Percentiles rank a stretch among this genome's conserved stretches.
Evolutionary conservation across 371 early-diverging fungal genomes (phyloP).

Genomic region (Mucor mucedo): DNA sequence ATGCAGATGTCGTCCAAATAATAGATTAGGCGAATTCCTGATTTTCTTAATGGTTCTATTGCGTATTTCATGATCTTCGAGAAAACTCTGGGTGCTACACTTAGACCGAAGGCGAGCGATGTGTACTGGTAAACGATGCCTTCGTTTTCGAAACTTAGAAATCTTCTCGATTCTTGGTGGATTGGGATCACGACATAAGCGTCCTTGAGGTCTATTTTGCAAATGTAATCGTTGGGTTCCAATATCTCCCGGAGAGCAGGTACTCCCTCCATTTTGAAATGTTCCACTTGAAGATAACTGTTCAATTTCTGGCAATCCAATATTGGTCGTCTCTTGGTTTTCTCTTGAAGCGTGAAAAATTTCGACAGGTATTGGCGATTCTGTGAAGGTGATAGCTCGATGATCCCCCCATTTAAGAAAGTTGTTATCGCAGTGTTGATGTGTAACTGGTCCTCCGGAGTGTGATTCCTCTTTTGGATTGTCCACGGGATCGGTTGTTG

Average conservation of each 20-base stretch:
- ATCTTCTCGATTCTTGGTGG: background rate
- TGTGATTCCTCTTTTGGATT: background rate
- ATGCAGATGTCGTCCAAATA: conserved; percentile 22
- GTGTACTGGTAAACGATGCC: conserved; percentile 20
- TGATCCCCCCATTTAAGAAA: background rate
- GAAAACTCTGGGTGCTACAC: no score
- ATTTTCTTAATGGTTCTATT: conserved; percentile 10
- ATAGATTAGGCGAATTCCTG: conserved; percentile 12
- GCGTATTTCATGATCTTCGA: conserved; percentile 13
- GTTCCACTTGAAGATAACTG: conserved; percentile 13
- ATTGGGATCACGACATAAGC: conserved; percentile 15
- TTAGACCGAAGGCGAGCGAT: conserved; percentile 15
- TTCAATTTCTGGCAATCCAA: conserved; percentile 17
- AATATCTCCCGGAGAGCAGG: background rate
- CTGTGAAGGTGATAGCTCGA: conserved; percentile 8
- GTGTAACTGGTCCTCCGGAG: background rate
- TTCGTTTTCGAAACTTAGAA: conserved; percentile 10
- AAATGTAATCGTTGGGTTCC: background rate
- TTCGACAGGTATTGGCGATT: conserved; percentile 12
- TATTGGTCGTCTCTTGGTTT: conserved; percentile 22
- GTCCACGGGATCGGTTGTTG: background rate
- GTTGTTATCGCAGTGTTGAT: background rate
- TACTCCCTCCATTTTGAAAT: conserved; percentile 31
- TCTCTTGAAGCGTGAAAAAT: conserved; percentile 14
- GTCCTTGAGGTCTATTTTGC: background rate